These are phyloP conservation scores for Chenopodium berlandieri DNA, from an alignment of 148 eudicot genomes.

Conservation along the genomic window DNA sequence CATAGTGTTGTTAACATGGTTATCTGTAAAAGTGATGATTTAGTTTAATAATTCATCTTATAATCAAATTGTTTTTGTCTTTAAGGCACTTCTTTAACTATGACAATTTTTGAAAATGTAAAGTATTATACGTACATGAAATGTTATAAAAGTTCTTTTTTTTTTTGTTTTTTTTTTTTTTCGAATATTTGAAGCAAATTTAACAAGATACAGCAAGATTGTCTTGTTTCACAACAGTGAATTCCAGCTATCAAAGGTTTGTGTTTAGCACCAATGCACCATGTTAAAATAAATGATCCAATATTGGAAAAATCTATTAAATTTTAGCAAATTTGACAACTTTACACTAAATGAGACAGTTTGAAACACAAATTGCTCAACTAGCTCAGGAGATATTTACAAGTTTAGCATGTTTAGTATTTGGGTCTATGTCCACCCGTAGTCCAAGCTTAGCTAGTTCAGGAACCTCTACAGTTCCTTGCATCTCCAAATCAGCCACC, in stretches of 20 bases:
- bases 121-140: too few species aligned
- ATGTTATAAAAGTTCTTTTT: not conserved
- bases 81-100: not conserved
- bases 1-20: not conserved
- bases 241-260: too few species aligned
- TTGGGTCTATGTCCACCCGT: slow-evolving; percentile 68
- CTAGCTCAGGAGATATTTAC: slow-evolving; percentile 48
- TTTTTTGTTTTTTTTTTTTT: too few species aligned
- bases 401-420: slow-evolving; percentile 65
- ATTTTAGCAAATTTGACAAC: not conserved
- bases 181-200: too few species aligned
- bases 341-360: not conserved
- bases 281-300: not conserved
- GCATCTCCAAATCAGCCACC: slow-evolving; percentile 75
- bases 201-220: not conserved
- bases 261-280: not conserved
- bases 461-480: slow-evolving; percentile 70
- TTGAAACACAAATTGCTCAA: not conserved
- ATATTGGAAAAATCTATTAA: not conserved
- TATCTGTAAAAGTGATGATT: not conserved
- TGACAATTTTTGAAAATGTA: too few species aligned
- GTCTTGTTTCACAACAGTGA: not conserved
- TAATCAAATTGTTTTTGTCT: not conserved
- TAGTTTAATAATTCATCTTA: not conserved
- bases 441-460: slow-evolving; percentile 71